Conservation (phyloP, 164 flowering plant genomes). For the Litsea cubeba region DNA sequence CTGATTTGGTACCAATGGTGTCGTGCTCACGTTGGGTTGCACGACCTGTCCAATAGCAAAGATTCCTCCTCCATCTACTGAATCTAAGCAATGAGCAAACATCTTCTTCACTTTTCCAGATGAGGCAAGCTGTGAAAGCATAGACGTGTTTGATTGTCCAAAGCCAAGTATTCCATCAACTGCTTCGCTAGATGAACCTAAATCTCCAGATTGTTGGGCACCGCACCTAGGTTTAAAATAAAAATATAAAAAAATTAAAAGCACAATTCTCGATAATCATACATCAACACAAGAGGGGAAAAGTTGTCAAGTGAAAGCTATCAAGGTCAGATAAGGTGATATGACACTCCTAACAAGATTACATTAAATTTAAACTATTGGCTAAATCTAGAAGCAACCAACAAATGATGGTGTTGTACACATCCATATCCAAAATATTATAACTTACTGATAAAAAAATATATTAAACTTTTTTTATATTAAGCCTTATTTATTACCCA, state of each 20-base stretch:
- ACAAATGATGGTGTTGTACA: too few relatives aligned
- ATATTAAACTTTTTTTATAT: too few relatives aligned
- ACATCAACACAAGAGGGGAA: background rate
- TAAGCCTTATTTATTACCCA: too few relatives aligned
- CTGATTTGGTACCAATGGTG: slow-evolving; percentile 77
- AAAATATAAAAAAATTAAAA: background rate
- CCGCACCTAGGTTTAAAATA: slow-evolving; percentile 53
- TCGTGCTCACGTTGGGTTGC: slow-evolving; percentile 66
- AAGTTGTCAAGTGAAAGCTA: background rate
- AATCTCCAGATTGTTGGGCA: slow-evolving; percentile 67
- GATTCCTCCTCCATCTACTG: slow-evolving; percentile 78
- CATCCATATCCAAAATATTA: background rate
- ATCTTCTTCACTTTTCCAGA: slow-evolving; percentile 67
- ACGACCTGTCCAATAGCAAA: slow-evolving; percentile 87
- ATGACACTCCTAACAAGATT: background rate
- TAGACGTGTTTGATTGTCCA: slow-evolving; percentile 85
- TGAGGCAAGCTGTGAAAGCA: slow-evolving; percentile 84
- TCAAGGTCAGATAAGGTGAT: background rate
- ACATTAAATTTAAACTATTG: background rate
- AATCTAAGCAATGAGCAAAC: slow-evolving; percentile 89
- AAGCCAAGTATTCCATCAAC: slow-evolving; percentile 94
- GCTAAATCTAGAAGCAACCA: background rate
- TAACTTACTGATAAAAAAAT: background rate
- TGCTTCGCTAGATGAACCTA: slow-evolving; percentile 61
- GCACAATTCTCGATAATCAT: background rate